Evolutionary conservation across 257 asterid genomes (phyloP), one percentile per base, ranked within the genome.

Genomic region (Cinchona pubescens): DNA sequence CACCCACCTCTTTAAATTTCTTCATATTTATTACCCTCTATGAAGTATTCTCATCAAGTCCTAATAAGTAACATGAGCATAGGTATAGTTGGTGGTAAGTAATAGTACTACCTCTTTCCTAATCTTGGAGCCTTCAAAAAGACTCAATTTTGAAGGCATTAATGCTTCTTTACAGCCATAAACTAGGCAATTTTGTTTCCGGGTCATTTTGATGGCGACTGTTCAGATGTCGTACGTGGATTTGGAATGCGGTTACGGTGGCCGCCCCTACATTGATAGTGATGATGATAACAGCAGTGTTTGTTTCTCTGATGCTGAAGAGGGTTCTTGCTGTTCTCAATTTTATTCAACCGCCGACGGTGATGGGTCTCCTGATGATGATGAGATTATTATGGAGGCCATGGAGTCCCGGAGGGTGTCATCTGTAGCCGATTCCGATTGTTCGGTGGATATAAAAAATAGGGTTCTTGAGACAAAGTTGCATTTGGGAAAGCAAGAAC

Each of bases 341-440:
- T 91, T 93, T 75, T 89, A 91, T 67, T 93, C 97, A 37, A 87
- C 90, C 0, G 96, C 87, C 21, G 97, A 92, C 23, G 96, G 87
- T 43, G 93, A 90, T 48, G 96, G 90, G 16, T 88, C 95, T 16
- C 86, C 75, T 71, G 90, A 87, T 29, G 96, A 84, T 67, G 84
- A 75, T 2, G 90, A 83, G 82, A 87, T 84, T 74, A 51, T 76
- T 72, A 85, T 79, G 72, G 91, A 81, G 77, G 79, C 34, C 16
- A 59, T 72, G 83, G 93, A 78, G 76, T 81, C 89, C 11, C 79
- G 83, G 66, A 80, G 87, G 35, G 84, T 69, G 37, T 87, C 93
- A 5, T 83, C 91, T 21, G 86, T 69, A 4, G 78, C 81, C 34
- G 87, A 72, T 18, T 80, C 86, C 21, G 87, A 84, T 38, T 82